These are phyloP conservation scores for Murraya paniculata DNA, from an alignment of 345 rosid genomes.

Conservation along the genomic window DNA sequence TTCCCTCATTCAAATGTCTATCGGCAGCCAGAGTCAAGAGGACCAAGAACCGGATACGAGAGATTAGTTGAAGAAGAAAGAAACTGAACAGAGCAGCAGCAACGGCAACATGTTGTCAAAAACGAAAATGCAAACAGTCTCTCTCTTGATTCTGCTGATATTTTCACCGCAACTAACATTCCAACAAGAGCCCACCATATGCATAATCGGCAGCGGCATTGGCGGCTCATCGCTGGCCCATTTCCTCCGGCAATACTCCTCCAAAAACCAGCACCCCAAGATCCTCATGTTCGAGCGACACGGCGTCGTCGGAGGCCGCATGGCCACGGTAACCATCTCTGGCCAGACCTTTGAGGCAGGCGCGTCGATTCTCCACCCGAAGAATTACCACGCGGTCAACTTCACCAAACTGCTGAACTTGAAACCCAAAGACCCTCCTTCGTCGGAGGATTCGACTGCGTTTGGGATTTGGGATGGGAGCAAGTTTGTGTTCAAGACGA, in stretches of 20 bases:
- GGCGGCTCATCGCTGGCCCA: conserved; percentile 88
- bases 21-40: too few species aligned
- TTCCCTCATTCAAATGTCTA: too few species aligned
- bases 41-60: too few species aligned
- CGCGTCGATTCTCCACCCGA: conserved; percentile 86
- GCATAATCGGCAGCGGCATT: conserved; percentile 89
- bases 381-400: conserved; percentile 69
- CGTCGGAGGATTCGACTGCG: conserved; percentile 44
- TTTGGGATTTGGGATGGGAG: conserved; percentile 85
- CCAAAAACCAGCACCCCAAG: conserved; percentile 11
- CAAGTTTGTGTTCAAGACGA: conserved; percentile 57
- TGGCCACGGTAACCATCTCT: conserved; percentile 59
- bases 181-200: conserved; percentile 37
- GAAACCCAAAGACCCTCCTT: conserved; percentile 41
- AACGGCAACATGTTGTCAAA: not conserved
- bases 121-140: not conserved
- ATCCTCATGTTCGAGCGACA: conserved; percentile 68
- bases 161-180: conserved; percentile 21
- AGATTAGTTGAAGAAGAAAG: not conserved
- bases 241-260: conserved; percentile 72
- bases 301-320: conserved; percentile 81
- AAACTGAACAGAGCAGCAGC: not conserved
- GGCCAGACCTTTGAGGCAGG: conserved; percentile 88
- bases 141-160: conserved; percentile 5
- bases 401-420: conserved; percentile 51